Conservation (phyloP, 2,329 filamentous ascomycete genomes). For the Penicillium hesseltinei region DNA sequence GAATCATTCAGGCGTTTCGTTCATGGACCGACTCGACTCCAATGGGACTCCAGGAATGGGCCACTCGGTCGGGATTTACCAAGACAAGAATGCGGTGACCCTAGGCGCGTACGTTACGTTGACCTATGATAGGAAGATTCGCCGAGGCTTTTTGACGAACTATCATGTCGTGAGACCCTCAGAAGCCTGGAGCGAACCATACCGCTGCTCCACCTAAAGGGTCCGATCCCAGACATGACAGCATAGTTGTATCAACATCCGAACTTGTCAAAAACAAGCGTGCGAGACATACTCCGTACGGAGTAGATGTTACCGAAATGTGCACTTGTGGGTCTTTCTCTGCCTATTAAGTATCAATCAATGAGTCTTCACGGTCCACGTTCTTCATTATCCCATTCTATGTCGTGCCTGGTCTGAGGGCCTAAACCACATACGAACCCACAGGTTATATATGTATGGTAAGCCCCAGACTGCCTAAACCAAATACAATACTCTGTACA, state of each 20-base stretch:
- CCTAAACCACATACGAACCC: background rate
- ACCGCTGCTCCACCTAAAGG: background rate
- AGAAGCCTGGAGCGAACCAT: background rate
- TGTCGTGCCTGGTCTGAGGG: background rate
- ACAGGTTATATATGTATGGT: background rate
- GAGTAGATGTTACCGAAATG: background rate
- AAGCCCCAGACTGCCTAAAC: background rate
- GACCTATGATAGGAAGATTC: no score
- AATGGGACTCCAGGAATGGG: no score
- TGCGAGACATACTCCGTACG: background rate
- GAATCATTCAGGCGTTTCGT: no score
- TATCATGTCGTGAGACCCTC: no score
- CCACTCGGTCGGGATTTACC: no score
- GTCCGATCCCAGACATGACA: conserved; percentile 5
- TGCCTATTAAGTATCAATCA: background rate
- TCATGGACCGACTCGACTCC: no score
- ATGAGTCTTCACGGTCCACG: background rate
- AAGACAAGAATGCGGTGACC: no score
- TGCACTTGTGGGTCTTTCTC: background rate
- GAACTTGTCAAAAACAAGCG: background rate
- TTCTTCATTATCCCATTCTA: background rate
- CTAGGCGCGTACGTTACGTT: no score
- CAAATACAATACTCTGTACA: no score
- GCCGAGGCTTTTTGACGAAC: no score
- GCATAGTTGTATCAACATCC: background rate